Evolutionary conservation across 1,284 basidiomycete genomes (phyloP).

Genomic region (Amylostereum areolatum): DNA sequence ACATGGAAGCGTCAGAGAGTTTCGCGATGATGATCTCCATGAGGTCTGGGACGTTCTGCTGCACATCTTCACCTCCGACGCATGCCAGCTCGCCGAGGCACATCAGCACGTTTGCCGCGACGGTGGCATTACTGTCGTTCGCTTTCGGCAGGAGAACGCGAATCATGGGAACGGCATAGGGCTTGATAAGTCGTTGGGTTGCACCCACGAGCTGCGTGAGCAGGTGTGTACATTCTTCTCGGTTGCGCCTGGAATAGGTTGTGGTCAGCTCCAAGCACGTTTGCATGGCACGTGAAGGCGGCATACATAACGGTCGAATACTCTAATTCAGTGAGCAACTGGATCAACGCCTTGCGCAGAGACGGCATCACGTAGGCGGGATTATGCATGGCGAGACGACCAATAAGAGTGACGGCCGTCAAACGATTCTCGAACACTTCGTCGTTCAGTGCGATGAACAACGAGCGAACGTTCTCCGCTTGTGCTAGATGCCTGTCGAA

Average conservation of each 20-base stretch:
- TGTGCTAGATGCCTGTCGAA: slow-evolving; percentile 99
- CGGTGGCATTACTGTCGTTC: slow-evolving; percentile 78
- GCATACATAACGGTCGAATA: slow-evolving; percentile 87
- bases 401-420: slow-evolving; percentile 88
- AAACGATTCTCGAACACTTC: slow-evolving; percentile 94
- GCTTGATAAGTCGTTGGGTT: slow-evolving; percentile 92
- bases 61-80: slow-evolving; percentile 91
- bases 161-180: slow-evolving; percentile 95
- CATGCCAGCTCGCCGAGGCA: slow-evolving; percentile 93
- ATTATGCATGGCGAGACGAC: slow-evolving; percentile 91
- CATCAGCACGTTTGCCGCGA: slow-evolving; percentile 90
- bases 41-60: slow-evolving; percentile 78
- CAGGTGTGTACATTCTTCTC: slow-evolving; percentile 90
- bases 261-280: too few relatives aligned
- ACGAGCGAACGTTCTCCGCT: slow-evolving; percentile 93
- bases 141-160: slow-evolving; percentile 88
- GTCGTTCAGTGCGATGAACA: slow-evolving; percentile 98
- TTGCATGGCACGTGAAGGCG: too few relatives aligned
- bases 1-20: slow-evolving; percentile 79
- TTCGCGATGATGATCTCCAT: slow-evolving; percentile 89
- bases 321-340: slow-evolving; percentile 95
- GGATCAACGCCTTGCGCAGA: slow-evolving; percentile 91
- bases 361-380: slow-evolving; percentile 99
- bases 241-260: slow-evolving; percentile 55
- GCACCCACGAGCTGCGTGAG: slow-evolving; percentile 86